phyloP scores from a whole-genome alignment of 2,329 filamentous ascomycete species.

The Penicillium sp. region DNA sequence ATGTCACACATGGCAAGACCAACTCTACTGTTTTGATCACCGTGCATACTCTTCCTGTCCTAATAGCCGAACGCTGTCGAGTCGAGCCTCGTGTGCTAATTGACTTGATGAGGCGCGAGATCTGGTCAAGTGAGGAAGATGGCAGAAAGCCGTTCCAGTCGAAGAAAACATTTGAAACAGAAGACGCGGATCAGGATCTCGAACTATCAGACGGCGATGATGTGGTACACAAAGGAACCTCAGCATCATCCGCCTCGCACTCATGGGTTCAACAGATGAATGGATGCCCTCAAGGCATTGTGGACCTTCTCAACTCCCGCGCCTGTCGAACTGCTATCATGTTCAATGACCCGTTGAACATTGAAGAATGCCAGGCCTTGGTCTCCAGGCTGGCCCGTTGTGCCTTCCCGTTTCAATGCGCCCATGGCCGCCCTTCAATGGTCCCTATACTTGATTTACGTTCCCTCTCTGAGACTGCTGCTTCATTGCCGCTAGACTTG shows the following conservation, averaged over 20 bases:
- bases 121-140: conserved; percentile 63
- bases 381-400: conserved; percentile 41
- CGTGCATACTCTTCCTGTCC: conserved; percentile 63
- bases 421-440: conserved; percentile 51
- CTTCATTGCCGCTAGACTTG: not conserved
- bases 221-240: not conserved
- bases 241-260: not conserved
- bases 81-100: conserved; percentile 69
- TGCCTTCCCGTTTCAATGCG: conserved; percentile 51
- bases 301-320: conserved; percentile 59
- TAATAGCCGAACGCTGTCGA: conserved; percentile 73
- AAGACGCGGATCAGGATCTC: not conserved
- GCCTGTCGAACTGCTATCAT: conserved; percentile 51
- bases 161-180: conserved; percentile 3
- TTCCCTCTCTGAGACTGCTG: not conserved
- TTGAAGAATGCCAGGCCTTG: conserved; percentile 40
- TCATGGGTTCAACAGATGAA: conserved; percentile 63
- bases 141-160: conserved; percentile 13
- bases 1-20: conserved; percentile 44
- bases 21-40: conserved; percentile 35
- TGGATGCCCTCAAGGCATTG: conserved; percentile 69
- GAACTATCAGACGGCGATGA: not conserved
- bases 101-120: conserved; percentile 70
- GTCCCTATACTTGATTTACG: conserved; percentile 43
- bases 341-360: conserved; percentile 48